Conservation (phyloP, 768 basidiomycete genomes). For the Punctularia strigosozonata region DNA sequence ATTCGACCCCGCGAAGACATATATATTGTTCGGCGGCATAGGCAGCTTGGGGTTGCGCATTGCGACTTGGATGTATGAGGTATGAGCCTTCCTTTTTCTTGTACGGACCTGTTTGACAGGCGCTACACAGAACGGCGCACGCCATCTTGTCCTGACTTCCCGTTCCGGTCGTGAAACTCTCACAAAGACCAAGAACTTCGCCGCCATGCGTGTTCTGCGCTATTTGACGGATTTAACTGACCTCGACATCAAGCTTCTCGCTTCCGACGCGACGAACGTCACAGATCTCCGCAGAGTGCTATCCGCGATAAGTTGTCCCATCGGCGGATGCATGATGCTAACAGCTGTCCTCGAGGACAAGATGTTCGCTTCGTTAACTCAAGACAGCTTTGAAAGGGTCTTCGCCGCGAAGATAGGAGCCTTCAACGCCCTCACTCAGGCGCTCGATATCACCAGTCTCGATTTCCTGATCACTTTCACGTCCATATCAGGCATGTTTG, state of each 20-base stretch:
- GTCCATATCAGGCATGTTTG: slow-evolving; percentile 3
- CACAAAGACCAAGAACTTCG: neutral
- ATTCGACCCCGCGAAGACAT: slow-evolving; percentile 17
- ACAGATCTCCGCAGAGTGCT: neutral
- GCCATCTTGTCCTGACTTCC: slow-evolving; percentile 10
- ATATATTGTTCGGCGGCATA: slow-evolving; percentile 28
- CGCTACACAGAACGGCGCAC: slow-evolving; percentile 7
- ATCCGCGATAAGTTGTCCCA: neutral
- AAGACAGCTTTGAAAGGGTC: neutral
- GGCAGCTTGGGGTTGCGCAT: slow-evolving; percentile 25
- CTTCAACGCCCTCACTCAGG: slow-evolving; percentile 6
- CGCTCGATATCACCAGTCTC: slow-evolving; percentile 5
- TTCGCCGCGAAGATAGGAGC: slow-evolving; percentile 6
- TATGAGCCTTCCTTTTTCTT: slow-evolving; percentile 7
- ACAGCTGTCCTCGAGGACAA: neutral
- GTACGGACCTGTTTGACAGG: neutral
- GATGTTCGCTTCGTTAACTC: neutral
- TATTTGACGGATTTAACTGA: slow-evolving; percentile 3
- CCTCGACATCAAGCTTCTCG: neutral
- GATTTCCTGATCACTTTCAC: slow-evolving; percentile 9
- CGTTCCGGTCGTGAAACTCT: slow-evolving; percentile 6
- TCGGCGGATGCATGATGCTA: neutral
- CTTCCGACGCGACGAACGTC: neutral
- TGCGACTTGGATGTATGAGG: slow-evolving; percentile 30
- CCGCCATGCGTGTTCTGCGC: slow-evolving; percentile 3